Base-by-base conservation (phyloP, 768 basidiomycete species). In the Rhizopogon vesiculosus region DNA sequence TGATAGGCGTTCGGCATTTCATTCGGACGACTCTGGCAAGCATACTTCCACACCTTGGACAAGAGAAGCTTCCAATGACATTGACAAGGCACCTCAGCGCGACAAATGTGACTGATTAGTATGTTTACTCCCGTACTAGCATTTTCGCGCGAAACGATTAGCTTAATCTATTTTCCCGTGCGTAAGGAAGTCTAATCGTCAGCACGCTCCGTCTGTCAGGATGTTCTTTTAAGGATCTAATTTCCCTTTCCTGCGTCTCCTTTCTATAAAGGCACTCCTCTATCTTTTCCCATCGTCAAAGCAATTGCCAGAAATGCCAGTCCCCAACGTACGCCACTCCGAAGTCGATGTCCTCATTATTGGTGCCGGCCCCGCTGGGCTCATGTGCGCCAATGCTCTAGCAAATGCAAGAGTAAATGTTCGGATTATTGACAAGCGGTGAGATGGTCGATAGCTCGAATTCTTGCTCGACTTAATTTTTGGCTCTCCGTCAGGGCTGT, bases 371-470 rank as follows among this genome's bases (percentile, higher is more conserved):
- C 75, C 76, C 3, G 67, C 76, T 18, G 76, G 76, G 46, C 60
- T 77, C 38, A 72, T 77, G 74, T 72, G 68, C 45, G 76, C 76
- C 15, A 72, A 74, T n/a, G 75, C 68, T 18, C 62, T 78, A 18
- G 72, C 69, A 7, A 62, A 61, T 25, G 73, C 70, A 4, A 64
- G 66, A 6, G 68, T 78, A 25, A 69, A 68, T 38, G 67, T 78
- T 31, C 64, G 66, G 39, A 67, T 78, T 18, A 57, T 78, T 12
- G 77, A 78, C 56, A 70, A 76, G 59, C 65, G 75, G 74, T 75
- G 51, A 3, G 59, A 9, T 16, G 10, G 40, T 29, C 40, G 16
- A 31, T 28, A 19, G 54, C 16, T 43, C 31, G 10, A 7, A 12
- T 67, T 44, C 16, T 45, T 1, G 19, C 7, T 13, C 19, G 29